These are phyloP conservation scores for Globisporangium carolinianum DNA, from an alignment of 352 stramenopile species.

Conservation along the genomic window DNA sequence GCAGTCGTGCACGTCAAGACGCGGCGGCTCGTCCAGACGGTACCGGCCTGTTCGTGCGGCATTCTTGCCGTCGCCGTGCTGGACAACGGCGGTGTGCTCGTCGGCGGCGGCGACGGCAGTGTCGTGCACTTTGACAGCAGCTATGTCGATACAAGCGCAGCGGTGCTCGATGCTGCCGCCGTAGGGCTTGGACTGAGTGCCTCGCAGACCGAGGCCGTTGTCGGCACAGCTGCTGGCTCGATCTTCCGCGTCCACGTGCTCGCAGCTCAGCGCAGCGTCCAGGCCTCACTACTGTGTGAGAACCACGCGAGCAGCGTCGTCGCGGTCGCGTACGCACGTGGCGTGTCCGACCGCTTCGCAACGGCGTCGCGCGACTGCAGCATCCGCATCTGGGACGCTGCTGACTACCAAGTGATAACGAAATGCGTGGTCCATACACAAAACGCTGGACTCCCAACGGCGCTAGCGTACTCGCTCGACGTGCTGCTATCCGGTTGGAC, in stretches of 20 bases:
- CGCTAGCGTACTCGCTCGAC: conserved; percentile 82
- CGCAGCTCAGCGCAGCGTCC: conserved; percentile 14
- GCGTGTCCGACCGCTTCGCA: conserved; percentile 85
- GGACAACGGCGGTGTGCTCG: conserved; percentile 29
- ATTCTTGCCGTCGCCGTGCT: conserved; percentile 58
- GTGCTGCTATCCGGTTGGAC: conserved; percentile 88
- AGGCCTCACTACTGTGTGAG: conserved; percentile 52
- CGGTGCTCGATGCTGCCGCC: conserved; percentile 62
- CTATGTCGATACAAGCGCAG: conserved; percentile 65
- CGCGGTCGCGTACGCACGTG: conserved; percentile 69
- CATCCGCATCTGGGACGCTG: conserved; percentile 87
- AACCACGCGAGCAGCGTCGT: conserved; percentile 79
- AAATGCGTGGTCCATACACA: conserved; percentile 29
- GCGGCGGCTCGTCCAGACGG: conserved; percentile 51
- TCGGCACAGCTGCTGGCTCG: conserved; percentile 68
- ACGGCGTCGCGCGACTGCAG: conserved; percentile 84
- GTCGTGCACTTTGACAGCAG: conserved; percentile 72
- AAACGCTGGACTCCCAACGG: conserved; percentile 59
- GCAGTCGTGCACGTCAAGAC: conserved; percentile 75
- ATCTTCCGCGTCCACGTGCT: conserved; percentile 59
- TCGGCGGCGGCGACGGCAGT: conserved; percentile 84
- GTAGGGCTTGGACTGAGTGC: conserved; percentile 49
- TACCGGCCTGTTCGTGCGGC: conserved; percentile 77
- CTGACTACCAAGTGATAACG: conserved; percentile 75
- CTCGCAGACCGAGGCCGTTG: conserved; percentile 56